Evolutionary conservation across 495 filamentous ascomycete species (phyloP).

Genomic region (Penicillium bialowiezense): DNA sequence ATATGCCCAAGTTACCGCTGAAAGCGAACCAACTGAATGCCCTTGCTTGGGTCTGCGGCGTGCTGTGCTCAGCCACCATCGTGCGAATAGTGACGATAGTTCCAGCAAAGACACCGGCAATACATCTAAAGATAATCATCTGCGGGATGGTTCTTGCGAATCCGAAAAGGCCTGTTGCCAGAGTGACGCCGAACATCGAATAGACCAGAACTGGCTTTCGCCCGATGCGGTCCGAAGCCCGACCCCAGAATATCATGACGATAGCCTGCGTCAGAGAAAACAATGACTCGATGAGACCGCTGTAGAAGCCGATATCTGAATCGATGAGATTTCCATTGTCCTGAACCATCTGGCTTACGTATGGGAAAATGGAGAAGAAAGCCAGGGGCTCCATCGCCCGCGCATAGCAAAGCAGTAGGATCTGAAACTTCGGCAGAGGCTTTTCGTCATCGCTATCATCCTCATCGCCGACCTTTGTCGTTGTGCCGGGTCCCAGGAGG

Average conservation of each 20-base stretch:
- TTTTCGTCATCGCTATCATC: conserved; percentile 15
- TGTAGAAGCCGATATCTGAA: conserved; percentile 67
- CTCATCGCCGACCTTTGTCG: not conserved
- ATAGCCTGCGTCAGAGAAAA: conserved; percentile 66
- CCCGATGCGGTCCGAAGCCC: conserved; percentile 61
- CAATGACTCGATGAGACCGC: conserved; percentile 67
- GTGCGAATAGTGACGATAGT: conserved; percentile 66
- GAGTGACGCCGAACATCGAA: conserved; percentile 56
- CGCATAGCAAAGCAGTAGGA: conserved; percentile 64
- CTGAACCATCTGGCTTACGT: conserved; percentile 68
- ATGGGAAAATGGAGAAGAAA: conserved; percentile 75
- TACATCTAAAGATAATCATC: conserved; percentile 64
- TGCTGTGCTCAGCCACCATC: conserved; percentile 70
- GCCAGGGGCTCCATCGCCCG: conserved; percentile 69
- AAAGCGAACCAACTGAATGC: conserved; percentile 75
- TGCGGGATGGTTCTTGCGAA: conserved; percentile 57
- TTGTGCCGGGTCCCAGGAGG: conserved; percentile 10
- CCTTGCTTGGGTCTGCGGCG: conserved; percentile 59
- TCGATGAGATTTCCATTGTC: conserved; percentile 53
- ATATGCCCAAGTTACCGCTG: conserved; percentile 64
- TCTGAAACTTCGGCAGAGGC: conserved; percentile 56
- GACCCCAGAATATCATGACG: conserved; percentile 61
- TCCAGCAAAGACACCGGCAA: conserved; percentile 66
- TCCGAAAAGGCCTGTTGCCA: conserved; percentile 60
- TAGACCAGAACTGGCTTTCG: conserved; percentile 65